Conservation (phyloP, 202 grass and related monocot genomes). For the Panicum hallii region DNA sequence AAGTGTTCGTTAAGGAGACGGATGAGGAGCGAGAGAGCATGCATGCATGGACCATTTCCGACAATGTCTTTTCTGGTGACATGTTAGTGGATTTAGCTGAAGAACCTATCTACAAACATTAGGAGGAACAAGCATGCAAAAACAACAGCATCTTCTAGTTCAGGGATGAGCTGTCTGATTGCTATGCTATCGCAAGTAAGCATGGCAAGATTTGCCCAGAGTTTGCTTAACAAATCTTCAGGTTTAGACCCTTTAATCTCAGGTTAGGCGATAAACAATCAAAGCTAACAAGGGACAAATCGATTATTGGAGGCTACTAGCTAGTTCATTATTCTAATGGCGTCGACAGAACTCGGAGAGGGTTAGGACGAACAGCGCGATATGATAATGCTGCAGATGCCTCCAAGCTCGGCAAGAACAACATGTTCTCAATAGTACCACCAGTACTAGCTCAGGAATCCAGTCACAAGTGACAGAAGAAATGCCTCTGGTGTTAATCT, state of each 20-base stretch:
- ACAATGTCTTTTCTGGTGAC: constrained; percentile 23
- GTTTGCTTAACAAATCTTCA: constrained; percentile 29
- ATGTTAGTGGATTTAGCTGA: constrained; percentile 29
- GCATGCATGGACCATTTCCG: constrained; percentile 25
- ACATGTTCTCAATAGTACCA: neutral
- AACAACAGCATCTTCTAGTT: constrained; percentile 31
- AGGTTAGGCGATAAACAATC: constrained; percentile 23
- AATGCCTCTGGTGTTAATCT: constrained; percentile 44
- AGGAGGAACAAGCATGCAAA: constrained; percentile 41
- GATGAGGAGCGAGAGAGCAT: constrained; percentile 6
- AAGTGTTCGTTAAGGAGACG: constrained; percentile 21
- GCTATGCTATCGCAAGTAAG: constrained; percentile 10
- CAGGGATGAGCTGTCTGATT: constrained; percentile 25
- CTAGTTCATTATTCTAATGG: constrained; percentile 31
- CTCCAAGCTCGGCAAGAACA: constrained; percentile 38
- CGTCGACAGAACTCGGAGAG: constrained; percentile 27
- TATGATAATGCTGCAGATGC: constrained; percentile 41
- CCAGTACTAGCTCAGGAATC: constrained; percentile 40
- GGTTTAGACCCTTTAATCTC: constrained; percentile 25
- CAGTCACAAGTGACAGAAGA: constrained; percentile 46
- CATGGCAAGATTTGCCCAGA: constrained; percentile 13
- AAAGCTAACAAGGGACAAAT: constrained; percentile 36
- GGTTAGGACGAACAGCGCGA: constrained; percentile 1
- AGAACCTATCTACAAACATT: constrained; percentile 32
- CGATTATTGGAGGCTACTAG: constrained; percentile 17